Base-by-base conservation (phyloP, 345 rosid species). In the Citrus reticulata region DNA sequence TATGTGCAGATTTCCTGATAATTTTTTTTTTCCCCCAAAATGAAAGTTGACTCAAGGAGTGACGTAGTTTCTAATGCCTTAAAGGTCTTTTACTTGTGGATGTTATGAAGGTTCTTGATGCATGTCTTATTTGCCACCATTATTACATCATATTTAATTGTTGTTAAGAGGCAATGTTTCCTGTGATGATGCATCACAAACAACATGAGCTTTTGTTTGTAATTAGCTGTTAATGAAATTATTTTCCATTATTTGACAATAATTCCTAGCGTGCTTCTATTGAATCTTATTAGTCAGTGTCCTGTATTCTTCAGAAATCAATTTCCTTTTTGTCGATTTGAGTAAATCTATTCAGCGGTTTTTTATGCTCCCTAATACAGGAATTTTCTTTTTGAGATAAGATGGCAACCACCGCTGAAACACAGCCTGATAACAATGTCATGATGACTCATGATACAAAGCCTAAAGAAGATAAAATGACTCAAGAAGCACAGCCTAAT, bases 401-500 rank as follows among this genome's bases (percentile, higher is more conserved):
- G 78, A 83, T 85, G 82, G 82, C 75, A 14, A 77, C 82, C 54
- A 57, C 27, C 4, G 89, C 76, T n/a, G 82, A 79, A 54, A 74
- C 65, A 42, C 72, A 69, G 72, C 20, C 57, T 25, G 72, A 69
- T 42, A 69, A 40, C 58, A 69, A 24, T 40, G 34, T 42, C 35
- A 49, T 40, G 3, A 40, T 17, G 40, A 40, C 37, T 25, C 77
- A n/a, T 16, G 77, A 60, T 61, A 7, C 29, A 10, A 61, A 75
- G 34, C 78, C 46, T 19, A 32, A 64, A 0, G 25, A 37, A 25
- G 57, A 9, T 46, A 5, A 35, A 32, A 54, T 27, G 71, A 39
- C 51, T 51, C 39, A 55, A n/a, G 77, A 78, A 57, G 25, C 29
- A 29, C 40, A 62, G 61, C 72, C 42, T 20, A 30, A 24, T 0